Base-by-base conservation (phyloP, 139 green algal genomes). In the Desmodesmus armatus region DNA sequence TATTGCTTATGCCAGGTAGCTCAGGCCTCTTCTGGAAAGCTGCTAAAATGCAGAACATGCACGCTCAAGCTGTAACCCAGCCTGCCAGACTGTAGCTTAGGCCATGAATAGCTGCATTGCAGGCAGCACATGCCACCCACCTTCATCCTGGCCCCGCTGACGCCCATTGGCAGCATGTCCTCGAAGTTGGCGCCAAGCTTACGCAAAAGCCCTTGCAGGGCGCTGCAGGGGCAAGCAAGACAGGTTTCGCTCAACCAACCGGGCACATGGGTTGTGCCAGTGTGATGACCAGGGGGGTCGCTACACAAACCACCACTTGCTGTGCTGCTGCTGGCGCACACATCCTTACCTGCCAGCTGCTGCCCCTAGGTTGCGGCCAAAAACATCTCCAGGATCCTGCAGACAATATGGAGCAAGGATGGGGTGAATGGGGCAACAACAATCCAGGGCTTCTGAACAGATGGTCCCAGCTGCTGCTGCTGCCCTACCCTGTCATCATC, bases 161-260 rank as follows among this genome's bases (percentile, higher is more conserved):
- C 49, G 62, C 83, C 83, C 67, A 83, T 87, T 3, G 91, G 91
- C 37, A 96, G 85, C 27, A 96, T 88, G 81, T 97, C 94, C 29
- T 98, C 96, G 69, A 98, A 93, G 0, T 94, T 95, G 0, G 94
- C 95, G 31, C 96, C 95, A 13, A 98, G 89, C 78, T 94, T 98
- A 4, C 95, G 89, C 31, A 98, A 89, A 7, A 98, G 92, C 11
- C 94, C 93, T 63, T 98, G 92, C 31, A 98, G 85, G 0, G 95
- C 92, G 77, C 93, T 96, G 83, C 77, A 82, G 44, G 7, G 27
- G 35, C 29, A 21, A 44, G 2, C 49, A 11, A 47, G 25, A 39
- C 63, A 41, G n/a, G 21, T 5, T 37, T 53, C 23, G 11, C 19
- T 27, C 19, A 63, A 79, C 6, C 2, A 49, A n/a, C n/a, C 21